These are phyloP conservation scores for Russula griseocarnosa DNA, from an alignment of 768 basidiomycete genomes.

Conservation along the genomic window DNA sequence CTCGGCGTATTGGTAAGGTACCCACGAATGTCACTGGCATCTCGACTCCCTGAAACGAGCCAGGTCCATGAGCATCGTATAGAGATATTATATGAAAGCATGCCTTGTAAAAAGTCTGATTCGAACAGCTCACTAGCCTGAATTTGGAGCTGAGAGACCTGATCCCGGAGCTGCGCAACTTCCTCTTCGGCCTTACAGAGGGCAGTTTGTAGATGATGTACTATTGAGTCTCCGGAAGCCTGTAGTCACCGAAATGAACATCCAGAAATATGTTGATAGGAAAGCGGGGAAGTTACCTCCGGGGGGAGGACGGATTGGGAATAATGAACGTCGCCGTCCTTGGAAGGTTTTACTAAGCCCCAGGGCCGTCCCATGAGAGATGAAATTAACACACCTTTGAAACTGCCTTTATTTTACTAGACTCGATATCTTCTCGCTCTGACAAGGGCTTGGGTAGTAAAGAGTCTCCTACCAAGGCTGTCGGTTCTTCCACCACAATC, in stretches of 20 bases:
- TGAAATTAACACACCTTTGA: constrained; percentile 1
- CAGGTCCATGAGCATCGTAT: not conserved
- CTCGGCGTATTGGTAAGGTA: not conserved
- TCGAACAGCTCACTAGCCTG: constrained; percentile 11
- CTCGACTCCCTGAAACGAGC: not conserved
- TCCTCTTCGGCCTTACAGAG: constrained; percentile 24
- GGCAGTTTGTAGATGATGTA: constrained; percentile 15
- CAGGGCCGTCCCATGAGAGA: not conserved
- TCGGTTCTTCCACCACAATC: constrained; percentile 25
- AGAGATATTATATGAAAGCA: not conserved
- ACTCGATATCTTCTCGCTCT: not conserved
- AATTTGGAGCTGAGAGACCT: constrained; percentile 11
- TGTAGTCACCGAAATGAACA: not conserved
- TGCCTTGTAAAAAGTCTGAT: not conserved
- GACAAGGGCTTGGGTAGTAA: not conserved
- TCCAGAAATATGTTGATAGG: not conserved
- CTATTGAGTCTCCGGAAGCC: constrained; percentile 11
- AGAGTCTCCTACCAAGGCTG: constrained; percentile 3
- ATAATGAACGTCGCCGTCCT: constrained; percentile 2
- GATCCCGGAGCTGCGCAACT: constrained; percentile 15
- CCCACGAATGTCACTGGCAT: constrained; percentile 3
- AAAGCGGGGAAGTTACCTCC: constrained; percentile 3
- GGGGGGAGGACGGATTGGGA: constrained; percentile 2
- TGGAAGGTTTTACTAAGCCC: constrained; percentile 1
- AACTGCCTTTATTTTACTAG: not conserved